Percentiles rank a stretch among this genome's conserved stretches.
Conservation (phyloP, 73 alveolate species). For the Tetrahymena thermophila region DNA sequence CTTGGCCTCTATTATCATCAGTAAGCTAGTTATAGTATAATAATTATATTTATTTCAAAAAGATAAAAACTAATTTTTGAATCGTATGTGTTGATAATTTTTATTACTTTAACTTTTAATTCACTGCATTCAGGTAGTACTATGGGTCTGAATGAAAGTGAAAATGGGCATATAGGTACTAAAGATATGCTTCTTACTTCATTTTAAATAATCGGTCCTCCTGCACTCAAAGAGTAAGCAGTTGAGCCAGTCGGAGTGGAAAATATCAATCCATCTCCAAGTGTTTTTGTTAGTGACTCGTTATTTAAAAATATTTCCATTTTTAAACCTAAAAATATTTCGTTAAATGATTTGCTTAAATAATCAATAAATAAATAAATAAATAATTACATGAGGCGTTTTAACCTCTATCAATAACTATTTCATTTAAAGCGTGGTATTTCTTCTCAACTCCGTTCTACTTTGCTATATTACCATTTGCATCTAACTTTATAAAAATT, state of each 20-base stretch:
- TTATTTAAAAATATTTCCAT: slow-evolving; percentile 29
- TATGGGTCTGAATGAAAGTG: slow-evolving; percentile 90
- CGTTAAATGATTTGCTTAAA: no score
- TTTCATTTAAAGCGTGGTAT: background rate
- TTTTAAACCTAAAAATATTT: background rate
- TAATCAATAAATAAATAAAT: background rate
- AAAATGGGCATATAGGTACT: slow-evolving; percentile 88
- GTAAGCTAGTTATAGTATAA: background rate
- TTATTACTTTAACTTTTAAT: slow-evolving; percentile 19
- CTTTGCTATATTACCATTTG: background rate
- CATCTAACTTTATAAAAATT: background rate
- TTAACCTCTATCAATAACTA: background rate
- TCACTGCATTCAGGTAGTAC: slow-evolving; percentile 60
- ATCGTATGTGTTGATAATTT: no score
- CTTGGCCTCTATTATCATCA: slow-evolving; percentile 17
- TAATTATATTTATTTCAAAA: no score
- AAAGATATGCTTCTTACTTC: slow-evolving; percentile 72
- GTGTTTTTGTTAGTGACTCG: slow-evolving; percentile 12
- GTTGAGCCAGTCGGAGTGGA: slow-evolving; percentile 95
- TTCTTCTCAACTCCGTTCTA: background rate
- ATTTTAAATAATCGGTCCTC: slow-evolving; percentile 90
- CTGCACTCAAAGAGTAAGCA: slow-evolving; percentile 88
- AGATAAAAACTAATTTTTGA: no score
- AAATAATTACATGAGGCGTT: background rate
- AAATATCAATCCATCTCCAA: slow-evolving; percentile 84